Evolutionary conservation across 768 basidiomycete species (phyloP).

Genomic region (Russula brevipes): DNA sequence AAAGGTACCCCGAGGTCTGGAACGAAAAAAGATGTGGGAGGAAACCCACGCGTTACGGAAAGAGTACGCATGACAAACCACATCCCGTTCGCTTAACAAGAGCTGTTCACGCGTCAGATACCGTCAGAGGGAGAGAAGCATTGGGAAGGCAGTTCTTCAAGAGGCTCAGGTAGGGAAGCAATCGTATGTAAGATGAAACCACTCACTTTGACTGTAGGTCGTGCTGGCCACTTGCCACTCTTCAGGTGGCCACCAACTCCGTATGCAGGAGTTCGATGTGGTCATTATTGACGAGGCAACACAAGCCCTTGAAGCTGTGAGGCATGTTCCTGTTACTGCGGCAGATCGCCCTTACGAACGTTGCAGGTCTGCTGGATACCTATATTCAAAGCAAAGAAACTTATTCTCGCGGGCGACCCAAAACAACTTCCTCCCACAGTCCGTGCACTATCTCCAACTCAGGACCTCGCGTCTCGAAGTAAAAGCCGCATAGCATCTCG

Average conservation of each 20-base stretch:
- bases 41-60: conserved; percentile 82
- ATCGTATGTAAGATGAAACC: background rate
- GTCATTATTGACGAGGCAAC: conserved; percentile 98
- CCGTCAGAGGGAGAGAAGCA: conserved; percentile 79
- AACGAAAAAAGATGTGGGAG: conserved; percentile 82
- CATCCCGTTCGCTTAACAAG: conserved; percentile 1
- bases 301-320: conserved; percentile 89
- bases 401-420: conserved; percentile 90
- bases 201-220: conserved; percentile 43
- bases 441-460: conserved; percentile 52
- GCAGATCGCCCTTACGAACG: background rate
- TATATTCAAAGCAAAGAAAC: conserved; percentile 84
- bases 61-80: conserved; percentile 52
- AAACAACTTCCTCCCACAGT: conserved; percentile 95
- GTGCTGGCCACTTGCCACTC: conserved; percentile 95
- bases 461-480: conserved; percentile 7
- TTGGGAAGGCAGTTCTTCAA: conserved; percentile 73
- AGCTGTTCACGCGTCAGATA: conserved; percentile 47
- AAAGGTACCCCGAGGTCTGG: conserved; percentile 62
- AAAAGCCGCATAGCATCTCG: background rate
- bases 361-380: conserved; percentile 89
- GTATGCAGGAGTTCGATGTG: conserved; percentile 78
- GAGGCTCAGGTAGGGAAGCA: conserved; percentile 59
- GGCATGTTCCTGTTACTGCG: conserved; percentile 21
- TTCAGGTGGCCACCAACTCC: conserved; percentile 78